These are phyloP conservation scores for Taphrina sp. DNA, from an alignment of 1,139 yeast species.

Conservation along the genomic window DNA sequence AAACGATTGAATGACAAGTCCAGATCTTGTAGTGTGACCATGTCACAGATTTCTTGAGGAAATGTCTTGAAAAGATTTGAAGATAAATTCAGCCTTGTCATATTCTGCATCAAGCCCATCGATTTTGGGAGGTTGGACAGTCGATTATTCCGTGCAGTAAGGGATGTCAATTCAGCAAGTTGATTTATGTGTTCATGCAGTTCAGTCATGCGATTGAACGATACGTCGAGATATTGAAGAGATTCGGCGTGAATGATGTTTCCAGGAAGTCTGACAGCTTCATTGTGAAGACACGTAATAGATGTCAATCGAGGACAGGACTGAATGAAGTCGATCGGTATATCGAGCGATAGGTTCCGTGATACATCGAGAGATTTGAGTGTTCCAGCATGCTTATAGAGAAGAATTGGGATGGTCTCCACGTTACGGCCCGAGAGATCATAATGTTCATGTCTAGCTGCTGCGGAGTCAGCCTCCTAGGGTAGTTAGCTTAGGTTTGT, in stretches of 20 bases:
- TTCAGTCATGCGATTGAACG: slow-evolving; percentile 44
- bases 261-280: slow-evolving; percentile 70
- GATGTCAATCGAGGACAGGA: slow-evolving; percentile 69
- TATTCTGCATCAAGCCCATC: slow-evolving; percentile 56
- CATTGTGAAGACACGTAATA: slow-evolving; percentile 68
- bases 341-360: slow-evolving; percentile 77
- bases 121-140: slow-evolving; percentile 63
- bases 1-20: slow-evolving; percentile 83
- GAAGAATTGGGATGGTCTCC: slow-evolving; percentile 78
- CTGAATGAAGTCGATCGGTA: slow-evolving; percentile 84
- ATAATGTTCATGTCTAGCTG: slow-evolving; percentile 74
- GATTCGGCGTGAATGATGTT: slow-evolving; percentile 68
- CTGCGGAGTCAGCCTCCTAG: slow-evolving; percentile 50
- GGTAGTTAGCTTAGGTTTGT: slow-evolving; percentile 3
- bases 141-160: slow-evolving; percentile 59
- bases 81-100: slow-evolving; percentile 67
- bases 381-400: slow-evolving; percentile 78
- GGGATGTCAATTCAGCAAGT: slow-evolving; percentile 36
- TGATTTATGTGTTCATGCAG: slow-evolving; percentile 35
- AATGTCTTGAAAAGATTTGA: slow-evolving; percentile 71
- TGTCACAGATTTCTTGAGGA: slow-evolving; percentile 67
- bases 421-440: slow-evolving; percentile 71
- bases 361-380: slow-evolving; percentile 81
- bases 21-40: slow-evolving; percentile 61
- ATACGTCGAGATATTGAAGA: slow-evolving; percentile 66